phyloP scores from a whole-genome alignment of 139 green algal species.

The Zygnema cylindricum region DNA sequence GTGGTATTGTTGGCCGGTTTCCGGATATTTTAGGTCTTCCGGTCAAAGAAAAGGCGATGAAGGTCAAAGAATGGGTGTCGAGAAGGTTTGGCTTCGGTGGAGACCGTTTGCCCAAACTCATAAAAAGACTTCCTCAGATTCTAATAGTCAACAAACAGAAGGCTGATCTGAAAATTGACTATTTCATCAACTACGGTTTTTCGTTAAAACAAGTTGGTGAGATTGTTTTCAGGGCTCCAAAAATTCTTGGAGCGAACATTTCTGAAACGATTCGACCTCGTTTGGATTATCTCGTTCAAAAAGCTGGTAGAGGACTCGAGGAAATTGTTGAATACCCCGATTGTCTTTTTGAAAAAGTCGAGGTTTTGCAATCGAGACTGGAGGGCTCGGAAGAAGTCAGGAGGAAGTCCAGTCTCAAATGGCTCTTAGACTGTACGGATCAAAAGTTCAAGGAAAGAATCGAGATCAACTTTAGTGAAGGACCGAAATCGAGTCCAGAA shows the following conservation, averaged over 20 bases:
- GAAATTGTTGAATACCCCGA: slow-evolving; percentile 37
- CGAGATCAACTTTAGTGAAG: not conserved
- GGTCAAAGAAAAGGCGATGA: not conserved
- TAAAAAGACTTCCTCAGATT: slow-evolving; percentile 27
- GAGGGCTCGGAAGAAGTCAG: not conserved
- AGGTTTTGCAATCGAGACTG: not conserved
- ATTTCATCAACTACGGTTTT: slow-evolving; percentile 16
- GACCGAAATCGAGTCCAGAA: not conserved
- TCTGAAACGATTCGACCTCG: not conserved
- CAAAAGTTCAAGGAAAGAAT: slow-evolving; percentile 16
- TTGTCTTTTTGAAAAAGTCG: slow-evolving; percentile 1
- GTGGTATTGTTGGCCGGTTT: slow-evolving; percentile 13
- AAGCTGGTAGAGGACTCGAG: slow-evolving; percentile 5
- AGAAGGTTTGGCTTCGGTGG: not conserved
- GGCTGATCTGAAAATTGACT: not conserved
- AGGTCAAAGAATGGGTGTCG: not conserved
- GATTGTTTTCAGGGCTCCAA: slow-evolving; percentile 7
- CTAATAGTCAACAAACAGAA: slow-evolving; percentile 14
- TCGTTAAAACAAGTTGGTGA: slow-evolving; percentile 12
- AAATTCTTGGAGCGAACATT: slow-evolving; percentile 26
- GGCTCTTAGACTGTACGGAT: slow-evolving; percentile 32
- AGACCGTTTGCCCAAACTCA: not conserved
- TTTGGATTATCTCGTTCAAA: slow-evolving; percentile 37
- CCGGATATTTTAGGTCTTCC: slow-evolving; percentile 18
- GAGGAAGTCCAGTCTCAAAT: slow-evolving; percentile 5